Conservation (phyloP, 257 asterid species). For the Primulina huaijiensis region DNA sequence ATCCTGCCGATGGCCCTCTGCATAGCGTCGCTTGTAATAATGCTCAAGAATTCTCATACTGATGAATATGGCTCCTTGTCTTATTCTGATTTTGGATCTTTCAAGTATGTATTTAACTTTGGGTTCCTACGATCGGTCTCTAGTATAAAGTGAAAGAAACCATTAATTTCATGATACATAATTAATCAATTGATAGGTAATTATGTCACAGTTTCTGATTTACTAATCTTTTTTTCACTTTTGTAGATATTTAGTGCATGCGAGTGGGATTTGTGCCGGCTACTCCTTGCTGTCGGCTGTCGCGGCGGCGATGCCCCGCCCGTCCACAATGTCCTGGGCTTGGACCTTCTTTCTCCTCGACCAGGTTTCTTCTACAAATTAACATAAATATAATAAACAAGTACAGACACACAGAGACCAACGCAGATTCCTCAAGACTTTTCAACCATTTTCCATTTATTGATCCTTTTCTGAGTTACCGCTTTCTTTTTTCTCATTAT, state of each 20-base stretch:
- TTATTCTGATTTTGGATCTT: conserved; percentile 78
- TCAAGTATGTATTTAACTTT: conserved; percentile 39
- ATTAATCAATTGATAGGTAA: too few relatives aligned
- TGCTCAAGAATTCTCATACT: conserved; percentile 77
- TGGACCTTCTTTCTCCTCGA: conserved; percentile 88
- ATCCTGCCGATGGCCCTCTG: conserved; percentile 66
- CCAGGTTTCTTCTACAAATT: conserved; percentile 43
- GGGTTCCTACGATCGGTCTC: too few relatives aligned
- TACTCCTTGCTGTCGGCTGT: conserved; percentile 87
- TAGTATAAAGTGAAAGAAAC: too few relatives aligned
- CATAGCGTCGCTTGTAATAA: conserved; percentile 65
- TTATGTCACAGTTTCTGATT: too few relatives aligned
- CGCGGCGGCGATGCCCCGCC: conserved; percentile 65
- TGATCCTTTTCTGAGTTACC: not conserved
- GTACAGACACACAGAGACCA: too few relatives aligned
- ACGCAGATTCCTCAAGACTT: too few relatives aligned
- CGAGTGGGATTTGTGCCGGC: conserved; percentile 86
- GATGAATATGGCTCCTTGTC: conserved; percentile 68
- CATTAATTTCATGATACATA: too few relatives aligned
- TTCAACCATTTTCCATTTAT: too few relatives aligned
- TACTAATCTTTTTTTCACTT: too few relatives aligned
- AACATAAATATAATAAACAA: not conserved
- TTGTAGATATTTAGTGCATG: conserved; percentile 73
- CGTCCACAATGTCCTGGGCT: conserved; percentile 66
- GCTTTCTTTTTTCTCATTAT: not conserved